Evolutionary conservation across 106 monocot genomes (phyloP), one percentile per base, ranked within the genome.

Genomic region (Hemerocallis citrina): DNA sequence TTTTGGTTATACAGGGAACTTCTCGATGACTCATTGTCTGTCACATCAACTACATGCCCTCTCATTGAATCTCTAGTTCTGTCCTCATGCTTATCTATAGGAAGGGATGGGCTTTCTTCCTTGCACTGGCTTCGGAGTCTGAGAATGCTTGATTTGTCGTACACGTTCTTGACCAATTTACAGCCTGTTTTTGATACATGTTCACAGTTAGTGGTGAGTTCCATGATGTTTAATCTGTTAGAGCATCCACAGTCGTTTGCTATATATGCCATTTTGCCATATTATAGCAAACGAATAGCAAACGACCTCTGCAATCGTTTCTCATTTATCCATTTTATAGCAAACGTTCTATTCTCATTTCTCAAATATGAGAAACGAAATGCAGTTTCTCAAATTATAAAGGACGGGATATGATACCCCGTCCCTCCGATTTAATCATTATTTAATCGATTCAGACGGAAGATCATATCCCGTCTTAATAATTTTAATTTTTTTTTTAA

Each of bases 181-280:
- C 79, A 82, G 65, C 98, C 98, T 55, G 82, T 99, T 70, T 88
- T 99, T 76, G 88, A 88, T 70, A 69, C 72, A 56, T 99, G 98
- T 70, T 74, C 70, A 23, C 88, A 92, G 73, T 66, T 99, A 52
- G 69, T 77, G 84, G 98, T 92, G 29, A 52, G 62, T 58, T 23
- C 21, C 42, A 2, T 45, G 15, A 46, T 14, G 17, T 27, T 15
- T 35, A 15, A 23, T 31, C 17, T 54, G 23, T 41, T 41, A 41
- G 40, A 14, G 40, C 40, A 7, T 41, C 14, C 40, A 41, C 40
- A 41, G 7, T 41, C 0, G 40, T 41, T n/a, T n/a, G n/a, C n/a
- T n/a, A n/a, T n/a, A n/a, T n/a, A n/a, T n/a, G n/a, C n/a, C n/a
- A n/a, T n/a, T n/a, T n/a, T n/a, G n/a, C n/a, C n/a, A n/a, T n/a